Percentiles rank a stretch among this genome's conserved stretches.
Conservation (phyloP, 2,329 filamentous ascomycete species). For the Exophiala spinifera region DNA sequence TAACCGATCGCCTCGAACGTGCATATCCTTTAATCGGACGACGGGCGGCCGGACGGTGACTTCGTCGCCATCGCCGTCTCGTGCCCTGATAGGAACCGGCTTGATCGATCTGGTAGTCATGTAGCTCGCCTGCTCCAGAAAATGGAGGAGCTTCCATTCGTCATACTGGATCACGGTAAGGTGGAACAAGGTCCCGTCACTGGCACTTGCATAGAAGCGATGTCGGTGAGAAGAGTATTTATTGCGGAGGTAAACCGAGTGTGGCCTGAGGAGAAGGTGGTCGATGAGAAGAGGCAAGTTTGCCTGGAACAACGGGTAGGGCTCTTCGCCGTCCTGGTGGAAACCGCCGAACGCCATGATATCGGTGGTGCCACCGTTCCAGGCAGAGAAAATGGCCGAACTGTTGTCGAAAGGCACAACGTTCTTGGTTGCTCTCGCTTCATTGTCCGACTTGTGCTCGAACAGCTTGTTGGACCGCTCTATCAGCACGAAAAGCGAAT, state of each 20-base stretch:
- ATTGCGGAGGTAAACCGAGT: background rate
- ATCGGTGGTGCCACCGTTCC: constrained; percentile 13
- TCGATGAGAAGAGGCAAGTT: constrained; percentile 24
- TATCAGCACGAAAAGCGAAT: constrained; percentile 49
- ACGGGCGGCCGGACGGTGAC: constrained; percentile 4
- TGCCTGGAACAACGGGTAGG: constrained; percentile 22
- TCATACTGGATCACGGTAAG: constrained; percentile 63
- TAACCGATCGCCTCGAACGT: constrained; percentile 25
- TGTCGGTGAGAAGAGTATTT: too few species aligned
- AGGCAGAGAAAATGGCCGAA: constrained; percentile 18
- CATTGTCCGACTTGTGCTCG: constrained; percentile 36
- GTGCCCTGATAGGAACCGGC: constrained; percentile 12
- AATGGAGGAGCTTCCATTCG: constrained; percentile 66
- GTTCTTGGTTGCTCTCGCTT: constrained; percentile 16
- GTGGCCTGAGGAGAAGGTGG: constrained; percentile 9
- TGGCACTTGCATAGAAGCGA: constrained; percentile 59
- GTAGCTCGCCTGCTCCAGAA: constrained; percentile 68
- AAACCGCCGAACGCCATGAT: constrained; percentile 20
- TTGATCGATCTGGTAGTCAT: constrained; percentile 35
- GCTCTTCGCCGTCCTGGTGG: constrained; percentile 8
- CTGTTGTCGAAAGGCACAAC: constrained; percentile 17
- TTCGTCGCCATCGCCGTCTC: constrained; percentile 5
- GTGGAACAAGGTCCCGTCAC: constrained; percentile 67
- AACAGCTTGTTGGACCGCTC: constrained; percentile 33
- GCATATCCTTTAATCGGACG: constrained; percentile 17